These are phyloP conservation scores for Cadophora sp. DNA, from an alignment of 2,329 filamentous ascomycete genomes.

Conservation along the genomic window DNA sequence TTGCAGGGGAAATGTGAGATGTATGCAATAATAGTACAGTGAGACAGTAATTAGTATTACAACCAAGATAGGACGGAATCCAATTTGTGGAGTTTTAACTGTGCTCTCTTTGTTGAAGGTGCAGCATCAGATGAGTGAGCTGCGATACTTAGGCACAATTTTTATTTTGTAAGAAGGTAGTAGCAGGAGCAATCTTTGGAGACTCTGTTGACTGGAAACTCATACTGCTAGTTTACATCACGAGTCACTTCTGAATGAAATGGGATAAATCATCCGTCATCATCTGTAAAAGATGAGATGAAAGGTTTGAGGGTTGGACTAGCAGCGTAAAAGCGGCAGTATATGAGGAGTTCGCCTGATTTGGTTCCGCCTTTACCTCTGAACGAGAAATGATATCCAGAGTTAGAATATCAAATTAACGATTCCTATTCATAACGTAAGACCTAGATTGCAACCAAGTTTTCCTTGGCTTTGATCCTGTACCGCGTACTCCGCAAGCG, in stretches of 20 bases:
- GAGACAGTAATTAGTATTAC: not conserved
- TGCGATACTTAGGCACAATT: no score
- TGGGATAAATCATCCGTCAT: not conserved
- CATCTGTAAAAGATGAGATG: not conserved
- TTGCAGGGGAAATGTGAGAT: not conserved
- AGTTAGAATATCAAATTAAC: not conserved
- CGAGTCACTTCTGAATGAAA: not conserved
- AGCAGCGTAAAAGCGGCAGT: constrained; percentile 4
- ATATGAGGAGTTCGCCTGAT: constrained; percentile 6
- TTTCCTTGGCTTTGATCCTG: not conserved
- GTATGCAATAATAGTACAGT: not conserved
- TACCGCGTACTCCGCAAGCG: not conserved
- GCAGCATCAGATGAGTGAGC: no score
- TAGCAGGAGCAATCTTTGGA: not conserved
- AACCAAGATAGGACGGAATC: not conserved
- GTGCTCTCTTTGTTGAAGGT: not conserved
- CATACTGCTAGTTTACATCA: not conserved
- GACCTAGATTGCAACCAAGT: not conserved
- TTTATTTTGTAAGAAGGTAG: no score
- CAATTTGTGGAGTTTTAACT: not conserved
- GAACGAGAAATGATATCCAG: not conserved
- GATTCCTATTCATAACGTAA: not conserved
- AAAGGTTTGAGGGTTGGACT: not conserved
- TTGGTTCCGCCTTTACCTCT: not conserved
- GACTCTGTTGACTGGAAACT: not conserved